Evolutionary conservation across 768 basidiomycete genomes (phyloP), one percentile per base, ranked within the genome.

Genomic region (Lactarius hatsudake): DNA sequence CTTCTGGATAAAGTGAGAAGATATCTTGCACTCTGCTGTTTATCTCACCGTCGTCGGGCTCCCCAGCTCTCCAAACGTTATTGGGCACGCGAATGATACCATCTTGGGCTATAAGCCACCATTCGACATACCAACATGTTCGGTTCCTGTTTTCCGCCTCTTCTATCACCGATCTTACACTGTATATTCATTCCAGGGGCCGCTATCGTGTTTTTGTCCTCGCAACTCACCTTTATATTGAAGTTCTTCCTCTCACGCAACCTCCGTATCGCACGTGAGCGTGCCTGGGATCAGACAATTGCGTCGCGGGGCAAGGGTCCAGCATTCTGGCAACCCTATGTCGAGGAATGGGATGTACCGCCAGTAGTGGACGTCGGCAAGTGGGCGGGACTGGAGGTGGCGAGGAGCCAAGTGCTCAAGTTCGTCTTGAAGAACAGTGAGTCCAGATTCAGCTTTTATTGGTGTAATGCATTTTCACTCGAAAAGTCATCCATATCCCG

Each of bases 181-280:
- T n/a, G 12, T 42, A 51, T 53, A 32, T 38, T 10, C 34, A 12
- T 48, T 12, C 71, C 32, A 93, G 92, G 93, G 75, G 90, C 91
- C 15, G 84, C 91, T 0, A 74, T 91, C 17, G 79, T 94, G 61
- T 82, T 94, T 63, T 74, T 95, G 5, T 87, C 90, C 10, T 80
- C 85, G 0, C 93, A 96, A 78, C 74, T 91, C 42, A 90, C 91
- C 0, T 77, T 78, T 23, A 89, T 98, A 64, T 81, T 96, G 59
- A 82, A 81, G 2, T 96, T 90, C 80, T 96, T 96, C 78, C 84
- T 98, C 60, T 82, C 87, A 34, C 86, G 86, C 56, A 96, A 96
- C 76, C 87, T 96, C 57, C 84, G 86, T 32, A 84, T 94, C 54
- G 92, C 94, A 0, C 84, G 89, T 2, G 85, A 86, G 62, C 83